Base-by-base conservation (phyloP, 2,329 filamentous ascomycete species). In the Colletotrichum falcatum region DNA sequence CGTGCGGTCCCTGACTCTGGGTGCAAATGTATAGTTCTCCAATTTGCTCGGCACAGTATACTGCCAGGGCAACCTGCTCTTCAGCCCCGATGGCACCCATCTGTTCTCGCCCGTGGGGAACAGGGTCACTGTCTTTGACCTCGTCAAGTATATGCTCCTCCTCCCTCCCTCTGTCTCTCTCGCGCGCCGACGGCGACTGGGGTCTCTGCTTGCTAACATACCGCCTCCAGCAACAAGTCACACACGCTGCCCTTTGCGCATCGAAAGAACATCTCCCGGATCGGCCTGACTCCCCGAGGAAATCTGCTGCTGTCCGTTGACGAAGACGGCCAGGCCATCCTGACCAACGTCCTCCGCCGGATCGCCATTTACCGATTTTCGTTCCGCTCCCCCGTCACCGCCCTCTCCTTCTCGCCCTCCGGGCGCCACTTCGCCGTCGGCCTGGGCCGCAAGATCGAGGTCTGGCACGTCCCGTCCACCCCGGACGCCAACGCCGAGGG, bases 1-100 rank as follows among this genome's bases (percentile, higher is more conserved):
- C 60, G 44, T 56, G 37, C 23, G 6, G 23, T 39, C 35, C 7
- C 65, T 71, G 26, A 71, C 37, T 28, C 18, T 9, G 3, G 26
- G 14, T 26, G 49, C 18, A n/a, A n/a, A 30, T n/a, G 56, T 53
- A 2, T 78, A 98, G 95, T 99, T 99, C 84, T 97, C 95, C 81
- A 99, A 98, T 83, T 89, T 99, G 80, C 89, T 99, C 78, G 97
- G 96, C 80, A 99, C 96, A 76, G 96, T 99, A 79, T 99, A 98
- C 86, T 94, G 94, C 85, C 94, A 95, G 89, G 96, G 97, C 83
- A 99, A 98, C 81, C 89, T 99, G 78, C 88, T 98, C 79, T 99
- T 97, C 86, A 97, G 94, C 77, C 94, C 95, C 72, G 95, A 99
- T 88, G 97, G 97, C 79, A 96, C 94, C 77, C 95, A 94, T 83